Base-by-base conservation (phyloP, 2,329 filamentous ascomycete genomes). In the Ascochyta viciae-villosae region DNA sequence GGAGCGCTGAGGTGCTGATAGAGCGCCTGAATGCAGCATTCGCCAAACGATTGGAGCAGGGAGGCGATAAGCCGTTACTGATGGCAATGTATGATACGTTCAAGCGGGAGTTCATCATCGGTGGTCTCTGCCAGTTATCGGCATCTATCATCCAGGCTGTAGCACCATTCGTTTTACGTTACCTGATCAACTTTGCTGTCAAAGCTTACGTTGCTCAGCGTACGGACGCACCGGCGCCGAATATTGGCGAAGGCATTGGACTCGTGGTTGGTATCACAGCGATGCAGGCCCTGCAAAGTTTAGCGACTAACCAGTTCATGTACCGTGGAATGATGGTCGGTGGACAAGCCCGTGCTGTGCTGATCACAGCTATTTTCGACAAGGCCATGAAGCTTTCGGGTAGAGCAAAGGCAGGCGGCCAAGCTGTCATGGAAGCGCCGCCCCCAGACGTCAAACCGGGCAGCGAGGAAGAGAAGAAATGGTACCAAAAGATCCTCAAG, bases 281-380 rank as follows among this genome's bases (percentile, higher is more conserved):
- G 38, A 95, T 98, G 91, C 93, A 97, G 74, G 82, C 93, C 19
- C 71, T 89, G 10, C 91, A 96, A 76, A 94, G 89, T 72, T 70
- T 96, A 61, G 86, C 87, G 24, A 91, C 88, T 2, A 96, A 93
- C 69, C 94, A 98, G 70, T 97, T 96, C 77, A 89, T 98, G 70
- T 98, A 94, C 70, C 87, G 88, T 22, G 92, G 94, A 22, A 96
- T 96, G 89, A 88, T 96, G 78, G 86, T 96, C 35, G 95, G 94
- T 60, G 95, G 92, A 0, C 89, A 97, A 77, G 80, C 86, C 7
- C 85, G 94, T 72, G 92, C 88, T 1, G 89, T 91, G 0, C 79
- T 98, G 39, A 96, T 97, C 64, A 86, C 90, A 22, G 78, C 92
- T 55, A 92, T 98, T 54, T 98, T 96, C 69, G 91, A 95, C 73